Conservation (phyloP, 2,329 filamentous ascomycete genomes). For the Fonsecaea pugnacius region DNA sequence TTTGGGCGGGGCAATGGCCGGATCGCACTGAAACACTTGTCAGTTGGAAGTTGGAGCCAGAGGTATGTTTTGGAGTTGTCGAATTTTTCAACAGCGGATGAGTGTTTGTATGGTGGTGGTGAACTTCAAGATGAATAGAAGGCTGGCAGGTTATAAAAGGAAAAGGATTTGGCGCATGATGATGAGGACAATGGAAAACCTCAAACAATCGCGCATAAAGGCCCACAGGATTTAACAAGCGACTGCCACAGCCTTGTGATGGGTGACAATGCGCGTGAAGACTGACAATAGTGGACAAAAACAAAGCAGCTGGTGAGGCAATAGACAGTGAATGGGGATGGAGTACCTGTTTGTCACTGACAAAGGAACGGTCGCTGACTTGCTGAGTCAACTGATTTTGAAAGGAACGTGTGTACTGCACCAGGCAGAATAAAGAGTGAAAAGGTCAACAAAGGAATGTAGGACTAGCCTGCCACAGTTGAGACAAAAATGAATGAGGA, state of each 20-base stretch:
- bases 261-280: not conserved
- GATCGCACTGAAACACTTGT: conserved; percentile 28
- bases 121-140: not conserved
- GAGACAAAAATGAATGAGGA: conserved; percentile 19
- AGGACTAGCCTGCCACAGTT: conserved; percentile 31
- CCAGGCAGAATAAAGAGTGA: conserved; percentile 33
- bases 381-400: conserved; percentile 8
- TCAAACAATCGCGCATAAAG: not conserved
- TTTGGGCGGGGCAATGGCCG: conserved; percentile 29
- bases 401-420: conserved; percentile 35
- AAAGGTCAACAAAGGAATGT: conserved; percentile 31
- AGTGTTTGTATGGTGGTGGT: conserved; percentile 4
- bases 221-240: not conserved
- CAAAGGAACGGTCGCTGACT: conserved; percentile 31
- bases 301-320: not conserved
- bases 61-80: too few species aligned
- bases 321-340: not conserved
- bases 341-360: conserved; percentile 16
- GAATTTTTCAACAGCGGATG: not conserved
- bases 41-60: conserved; percentile 6
- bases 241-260: not conserved
- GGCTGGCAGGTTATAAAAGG: not conserved
- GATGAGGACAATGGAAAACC: not conserved
- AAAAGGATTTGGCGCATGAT: not conserved
- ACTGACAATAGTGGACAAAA: not conserved